phyloP scores from a whole-genome alignment of 2,329 filamentous ascomycete species.

The Claviceps maximensis region DNA sequence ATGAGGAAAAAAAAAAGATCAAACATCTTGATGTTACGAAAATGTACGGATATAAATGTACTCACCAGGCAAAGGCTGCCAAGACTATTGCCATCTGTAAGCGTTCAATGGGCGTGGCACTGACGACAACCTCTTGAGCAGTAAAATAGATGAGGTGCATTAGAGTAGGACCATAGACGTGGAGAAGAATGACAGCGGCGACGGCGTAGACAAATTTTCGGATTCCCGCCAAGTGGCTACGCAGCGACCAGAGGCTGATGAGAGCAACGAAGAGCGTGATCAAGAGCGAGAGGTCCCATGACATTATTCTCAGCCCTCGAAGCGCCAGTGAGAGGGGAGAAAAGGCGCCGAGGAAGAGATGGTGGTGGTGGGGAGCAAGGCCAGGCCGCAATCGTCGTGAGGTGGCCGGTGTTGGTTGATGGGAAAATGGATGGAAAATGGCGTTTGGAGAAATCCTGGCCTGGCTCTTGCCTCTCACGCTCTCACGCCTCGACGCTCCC shows the following conservation, averaged over 20 bases:
- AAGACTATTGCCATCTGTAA: constrained; percentile 42
- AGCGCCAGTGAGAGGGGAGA: constrained; percentile 2
- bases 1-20: background rate
- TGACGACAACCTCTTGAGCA: constrained; percentile 24
- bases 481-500: no score
- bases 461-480: background rate
- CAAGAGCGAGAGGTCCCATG: constrained; percentile 28
- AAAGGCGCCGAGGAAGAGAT: background rate
- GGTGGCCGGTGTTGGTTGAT: background rate
- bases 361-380: background rate
- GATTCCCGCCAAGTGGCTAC: constrained; percentile 19
- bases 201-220: constrained; percentile 19
- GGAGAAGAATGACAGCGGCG: constrained; percentile 19
- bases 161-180: constrained; percentile 19
- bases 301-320: constrained; percentile 26
- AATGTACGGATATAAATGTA: constrained; percentile 6
- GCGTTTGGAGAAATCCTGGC: background rate
- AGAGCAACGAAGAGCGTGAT: constrained; percentile 26
- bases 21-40: background rate
- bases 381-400: background rate
- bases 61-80: constrained; percentile 40
- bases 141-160: constrained; percentile 17
- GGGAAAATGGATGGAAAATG: background rate
- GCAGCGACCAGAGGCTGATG: constrained; percentile 25
- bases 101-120: constrained; percentile 34